Percentiles rank a stretch among this genome's conserved stretches.
Evolutionary conservation across 192 early-diverging fungal genomes (phyloP).

Genomic region (Globomyces pollinis-pini): DNA sequence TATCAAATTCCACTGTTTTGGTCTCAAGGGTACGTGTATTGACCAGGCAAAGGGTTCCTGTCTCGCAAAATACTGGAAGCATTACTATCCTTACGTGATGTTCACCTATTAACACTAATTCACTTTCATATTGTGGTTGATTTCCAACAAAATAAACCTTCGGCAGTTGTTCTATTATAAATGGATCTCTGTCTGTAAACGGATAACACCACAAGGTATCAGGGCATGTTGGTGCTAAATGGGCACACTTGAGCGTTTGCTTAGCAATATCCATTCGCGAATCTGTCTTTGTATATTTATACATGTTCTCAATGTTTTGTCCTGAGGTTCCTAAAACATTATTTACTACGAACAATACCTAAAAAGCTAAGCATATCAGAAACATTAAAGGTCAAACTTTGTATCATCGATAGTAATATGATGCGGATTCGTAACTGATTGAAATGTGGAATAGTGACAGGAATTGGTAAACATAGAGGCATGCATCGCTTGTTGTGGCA

Average conservation of each 20-base stretch:
- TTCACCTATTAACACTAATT: constrained; percentile 14
- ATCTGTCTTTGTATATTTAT: constrained; percentile 49
- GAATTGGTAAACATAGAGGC: constrained; percentile 61
- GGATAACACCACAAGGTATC: constrained; percentile 96
- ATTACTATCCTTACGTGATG: constrained; percentile 46
- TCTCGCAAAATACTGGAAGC: constrained; percentile 58
- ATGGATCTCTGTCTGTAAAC: constrained; percentile 78
- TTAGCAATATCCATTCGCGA: constrained; percentile 67
- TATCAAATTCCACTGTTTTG: not conserved
- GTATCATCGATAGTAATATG: constrained; percentile 25
- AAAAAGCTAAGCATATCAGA: too few relatives aligned
- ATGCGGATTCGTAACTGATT: constrained; percentile 74
- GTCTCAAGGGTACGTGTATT: constrained; percentile 53
- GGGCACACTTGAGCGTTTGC: constrained; percentile 68
- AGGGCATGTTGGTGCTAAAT: constrained; percentile 86
- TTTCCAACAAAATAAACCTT: constrained; percentile 89
- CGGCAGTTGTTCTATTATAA: constrained; percentile 65
- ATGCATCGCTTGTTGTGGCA: constrained; percentile 87
- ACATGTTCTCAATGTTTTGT: constrained; percentile 84
- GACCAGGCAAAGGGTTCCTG: constrained; percentile 56
- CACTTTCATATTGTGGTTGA: constrained; percentile 64
- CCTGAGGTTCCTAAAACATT: too few relatives aligned
- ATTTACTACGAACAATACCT: too few relatives aligned
- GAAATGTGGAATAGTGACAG: constrained; percentile 52
- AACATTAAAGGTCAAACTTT: too few relatives aligned